These are phyloP conservation scores for Aspergillus proliferans DNA, from an alignment of 2,329 filamentous ascomycete species.

Conservation along the genomic window DNA sequence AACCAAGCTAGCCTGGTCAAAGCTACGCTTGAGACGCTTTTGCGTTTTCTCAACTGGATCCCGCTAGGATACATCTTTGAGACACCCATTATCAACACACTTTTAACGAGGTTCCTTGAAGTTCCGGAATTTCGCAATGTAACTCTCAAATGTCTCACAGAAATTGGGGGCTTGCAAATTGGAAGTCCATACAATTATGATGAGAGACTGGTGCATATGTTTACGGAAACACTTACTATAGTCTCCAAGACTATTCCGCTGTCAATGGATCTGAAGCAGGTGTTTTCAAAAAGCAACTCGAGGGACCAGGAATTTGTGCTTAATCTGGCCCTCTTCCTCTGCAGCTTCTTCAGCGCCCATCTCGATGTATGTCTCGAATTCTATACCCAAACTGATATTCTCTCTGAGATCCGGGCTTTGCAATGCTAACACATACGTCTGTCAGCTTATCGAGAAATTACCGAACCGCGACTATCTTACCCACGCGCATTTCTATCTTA, in stretches of 20 bases:
- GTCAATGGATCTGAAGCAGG: conserved; percentile 80
- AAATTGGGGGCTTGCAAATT: conserved; percentile 90
- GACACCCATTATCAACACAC: conserved; percentile 88
- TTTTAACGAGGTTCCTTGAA: conserved; percentile 86
- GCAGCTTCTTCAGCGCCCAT: conserved; percentile 94
- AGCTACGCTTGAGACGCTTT: conserved; percentile 90
- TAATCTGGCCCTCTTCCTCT: conserved; percentile 90
- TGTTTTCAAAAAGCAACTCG: conserved; percentile 85
- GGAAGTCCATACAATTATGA: conserved; percentile 72
- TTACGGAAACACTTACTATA: conserved; percentile 88
- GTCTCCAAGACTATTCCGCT: conserved; percentile 92
- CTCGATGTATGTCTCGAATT: conserved; percentile 57
- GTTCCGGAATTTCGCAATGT: conserved; percentile 94
- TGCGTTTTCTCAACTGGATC: conserved; percentile 99
- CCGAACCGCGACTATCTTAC: conserved; percentile 92
- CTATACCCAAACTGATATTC: too few relatives aligned
- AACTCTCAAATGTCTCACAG: conserved; percentile 91
- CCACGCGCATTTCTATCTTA: conserved; percentile 96
- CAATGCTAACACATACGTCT: conserved; percentile 7
- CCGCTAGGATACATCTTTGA: conserved; percentile 98
- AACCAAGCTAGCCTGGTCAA: conserved; percentile 84
- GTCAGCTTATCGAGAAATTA: conserved; percentile 82
- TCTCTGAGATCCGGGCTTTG: background rate
- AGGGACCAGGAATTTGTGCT: conserved; percentile 96
- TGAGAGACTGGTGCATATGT: conserved; percentile 96